phyloP scores from a whole-genome alignment of 1,139 yeast genomes.

The Sporopachydermia cereana region DNA sequence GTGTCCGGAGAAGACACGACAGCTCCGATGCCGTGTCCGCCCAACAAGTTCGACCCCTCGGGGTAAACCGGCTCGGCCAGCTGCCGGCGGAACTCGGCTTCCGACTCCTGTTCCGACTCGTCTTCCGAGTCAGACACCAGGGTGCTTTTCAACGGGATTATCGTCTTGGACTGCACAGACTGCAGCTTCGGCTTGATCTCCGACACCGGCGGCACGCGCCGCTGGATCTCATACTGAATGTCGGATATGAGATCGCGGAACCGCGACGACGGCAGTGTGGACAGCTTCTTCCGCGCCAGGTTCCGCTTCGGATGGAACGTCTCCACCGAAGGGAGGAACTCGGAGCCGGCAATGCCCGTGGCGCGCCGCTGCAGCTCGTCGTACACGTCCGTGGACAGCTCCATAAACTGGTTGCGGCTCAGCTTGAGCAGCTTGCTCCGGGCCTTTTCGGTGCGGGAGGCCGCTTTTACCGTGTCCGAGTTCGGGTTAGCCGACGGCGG shows the following conservation, averaged over 20 bases:
- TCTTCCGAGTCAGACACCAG: slow-evolving; percentile 67
- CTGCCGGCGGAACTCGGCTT: slow-evolving; percentile 5
- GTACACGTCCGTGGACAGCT: slow-evolving; percentile 83
- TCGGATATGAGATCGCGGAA: slow-evolving; percentile 89
- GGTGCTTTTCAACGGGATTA: slow-evolving; percentile 67
- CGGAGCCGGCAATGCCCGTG: slow-evolving; percentile 42
- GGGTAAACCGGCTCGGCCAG: slow-evolving; percentile 1
- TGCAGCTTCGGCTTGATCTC: slow-evolving; percentile 5
- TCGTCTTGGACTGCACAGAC: slow-evolving; percentile 44
- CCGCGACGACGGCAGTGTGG: slow-evolving; percentile 69
- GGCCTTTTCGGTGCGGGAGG: slow-evolving; percentile 63
- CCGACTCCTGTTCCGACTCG: slow-evolving; percentile 12
- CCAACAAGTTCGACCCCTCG: neutral
- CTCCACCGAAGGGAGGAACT: slow-evolving; percentile 55
- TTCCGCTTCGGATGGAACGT: slow-evolving; percentile 87
- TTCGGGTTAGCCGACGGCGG: neutral
- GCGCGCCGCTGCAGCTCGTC: slow-evolving; percentile 78
- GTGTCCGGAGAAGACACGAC: slow-evolving; percentile 1
- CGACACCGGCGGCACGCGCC: slow-evolving; percentile 35
- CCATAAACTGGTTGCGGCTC: slow-evolving; percentile 76
- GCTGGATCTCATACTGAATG: slow-evolving; percentile 74
- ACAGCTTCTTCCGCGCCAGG: slow-evolving; percentile 87
- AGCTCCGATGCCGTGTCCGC: neutral
- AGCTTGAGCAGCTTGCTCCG: slow-evolving; percentile 75
- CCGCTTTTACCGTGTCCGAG: slow-evolving; percentile 26